Base-by-base conservation (phyloP, 2,329 filamentous ascomycete species). In the Nemania sp. region DNA sequence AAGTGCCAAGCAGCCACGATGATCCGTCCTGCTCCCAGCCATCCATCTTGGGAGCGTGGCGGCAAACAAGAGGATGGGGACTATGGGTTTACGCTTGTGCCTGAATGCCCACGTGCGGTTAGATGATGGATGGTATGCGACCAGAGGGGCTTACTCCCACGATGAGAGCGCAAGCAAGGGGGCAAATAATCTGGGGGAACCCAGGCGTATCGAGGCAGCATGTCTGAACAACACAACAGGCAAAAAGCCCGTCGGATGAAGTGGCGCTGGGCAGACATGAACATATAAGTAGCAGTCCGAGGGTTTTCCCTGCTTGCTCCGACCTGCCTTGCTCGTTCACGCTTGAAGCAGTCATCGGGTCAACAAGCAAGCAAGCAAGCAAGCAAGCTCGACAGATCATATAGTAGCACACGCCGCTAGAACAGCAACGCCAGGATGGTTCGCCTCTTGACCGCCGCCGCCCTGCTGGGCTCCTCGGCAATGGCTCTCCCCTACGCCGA, bases 381-480 rank as follows among this genome's bases (percentile, higher is more conserved):
- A 13, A 57, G 11, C 29, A 32, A 51, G 10, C 37, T 39, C 25
- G 48, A 49, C 18, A 49, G 25, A 53, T 21, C 11, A 4, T 7
- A 13, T 11, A 45, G 18, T 12, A 48, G 15, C 20, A 47, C 50
- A 47, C 25, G 25, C 17, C 4, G 20, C 29, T 40, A 53, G 39
- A 47, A 52, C 43, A 62, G 35, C 2, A 46, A 39, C 12, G 29
- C 40, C 61, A 69, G 65, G 21, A 73, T 72, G 71, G 61, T 69
- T 62, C 68, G 65, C 54, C 59, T 51, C 42, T 60, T 72, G 48
- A 66, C 67, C 42, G 54, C 68, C 46, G 69, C 68, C 64, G 59
- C 71, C 53, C 48, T 72, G 25, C 60, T 76, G 62, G 74, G 76
- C 68, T 73, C 76, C 57, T 69, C 75, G 54, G 75, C 66, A 25